phyloP scores from a whole-genome alignment of 768 basidiomycete species.

The Boletus sp. region DNA sequence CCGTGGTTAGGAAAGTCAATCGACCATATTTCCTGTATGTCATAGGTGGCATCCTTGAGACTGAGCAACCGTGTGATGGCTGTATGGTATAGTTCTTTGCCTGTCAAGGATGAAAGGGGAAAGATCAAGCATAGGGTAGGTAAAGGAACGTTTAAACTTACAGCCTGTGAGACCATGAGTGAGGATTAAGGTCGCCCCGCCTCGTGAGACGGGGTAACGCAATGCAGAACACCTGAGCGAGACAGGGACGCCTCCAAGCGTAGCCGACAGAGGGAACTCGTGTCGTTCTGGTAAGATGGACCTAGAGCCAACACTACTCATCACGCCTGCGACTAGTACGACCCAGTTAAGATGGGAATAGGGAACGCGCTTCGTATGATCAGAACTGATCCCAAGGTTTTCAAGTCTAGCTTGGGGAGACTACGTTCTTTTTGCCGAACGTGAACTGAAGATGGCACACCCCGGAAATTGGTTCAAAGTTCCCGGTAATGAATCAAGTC shows the following conservation, averaged over 20 bases:
- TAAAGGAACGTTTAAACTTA: constrained; percentile 5
- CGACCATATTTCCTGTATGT: constrained; percentile 33
- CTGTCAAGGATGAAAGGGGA: constrained; percentile 2
- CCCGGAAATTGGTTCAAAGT: background rate
- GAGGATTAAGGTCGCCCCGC: constrained; percentile 25
- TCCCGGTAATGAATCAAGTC: too few species aligned
- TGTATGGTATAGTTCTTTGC: constrained; percentile 30
- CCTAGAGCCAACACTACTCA: background rate
- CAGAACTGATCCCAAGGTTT: too few species aligned
- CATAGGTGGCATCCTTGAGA: constrained; percentile 11
- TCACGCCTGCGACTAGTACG: background rate
- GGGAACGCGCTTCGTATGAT: too few species aligned
- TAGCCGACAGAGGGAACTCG: constrained; percentile 13
- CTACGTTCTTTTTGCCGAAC: background rate
- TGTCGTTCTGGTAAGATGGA: constrained; percentile 18
- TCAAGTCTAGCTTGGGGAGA: too few species aligned
- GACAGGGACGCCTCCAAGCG: constrained; percentile 12
- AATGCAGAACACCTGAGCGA: constrained; percentile 23
- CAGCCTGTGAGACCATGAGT: constrained; percentile 28
- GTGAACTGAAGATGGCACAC: background rate
- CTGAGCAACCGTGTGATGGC: constrained; percentile 18
- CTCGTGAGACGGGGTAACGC: constrained; percentile 24
- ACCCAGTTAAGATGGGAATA: too few species aligned
- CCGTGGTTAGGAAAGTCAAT: constrained; percentile 38
- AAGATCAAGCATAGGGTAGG: background rate